Base-by-base conservation (phyloP, 352 stramenopile species). In the Elongisporangium prolatum region DNA sequence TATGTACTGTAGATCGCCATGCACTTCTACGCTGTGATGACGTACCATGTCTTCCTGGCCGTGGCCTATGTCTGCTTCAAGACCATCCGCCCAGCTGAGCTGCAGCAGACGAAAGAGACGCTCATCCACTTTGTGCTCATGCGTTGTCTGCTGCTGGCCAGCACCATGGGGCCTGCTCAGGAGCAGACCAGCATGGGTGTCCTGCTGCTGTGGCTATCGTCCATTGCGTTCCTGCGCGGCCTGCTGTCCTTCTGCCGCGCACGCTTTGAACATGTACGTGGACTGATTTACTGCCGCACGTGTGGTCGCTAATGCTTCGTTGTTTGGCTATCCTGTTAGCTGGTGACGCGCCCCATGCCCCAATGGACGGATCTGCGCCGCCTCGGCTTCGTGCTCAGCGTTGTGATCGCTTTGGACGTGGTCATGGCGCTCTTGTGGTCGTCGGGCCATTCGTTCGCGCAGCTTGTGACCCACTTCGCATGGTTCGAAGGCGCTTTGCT, bases 101-200 rank as follows among this genome's bases (percentile, higher is more conserved):
- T 89, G 28, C 77, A 91, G 68, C 82, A 88, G 74, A 89, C 82
- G 21, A 91, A 91, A 48, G 82, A 91, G 55, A 89, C 77, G 18
- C 78, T 91, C 57, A 75, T 91, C 52, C 80, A 86, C 48, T 91
- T 89, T 47, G 61, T 88, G 18, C 59, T 91, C 56, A 83, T 91
- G 69, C 82, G 82, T 25, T 88, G 75, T 24, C 69, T 89, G 21
- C 61, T 91, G 61, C 77, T 91, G 2, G 77, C 84, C 8, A 88
- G 75, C 57, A 91, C 82, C 22, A 79, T 91, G 67, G 72, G 80
- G 48, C 67, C 69, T 1, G 48, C 59, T 6, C 59, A 72, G 49
- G 68, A 60, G 13, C 67, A 77, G 21, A 60, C 68, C 4, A 71
- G 79, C 37, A 49, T 88, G 3, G 79, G 62, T 1, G 47, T 84